Conservation (phyloP, 2,329 filamentous ascomycete species). For the Hypoxylon sp. region DNA sequence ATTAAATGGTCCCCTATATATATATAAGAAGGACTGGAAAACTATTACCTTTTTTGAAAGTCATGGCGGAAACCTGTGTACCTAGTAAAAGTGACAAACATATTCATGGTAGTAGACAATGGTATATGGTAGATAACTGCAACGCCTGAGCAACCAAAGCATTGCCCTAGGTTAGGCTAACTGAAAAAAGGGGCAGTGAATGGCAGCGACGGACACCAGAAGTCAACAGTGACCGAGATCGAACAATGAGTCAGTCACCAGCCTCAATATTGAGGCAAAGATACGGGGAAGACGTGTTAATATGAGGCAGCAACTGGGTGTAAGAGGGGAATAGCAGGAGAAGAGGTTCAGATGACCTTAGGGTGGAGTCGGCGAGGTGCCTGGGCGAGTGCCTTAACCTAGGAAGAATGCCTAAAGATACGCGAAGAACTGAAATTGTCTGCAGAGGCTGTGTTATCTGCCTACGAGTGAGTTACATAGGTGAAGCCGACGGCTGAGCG, state of each 20-base stretch:
- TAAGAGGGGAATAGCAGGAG: conserved; percentile 7
- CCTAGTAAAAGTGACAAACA: conserved; percentile 30
- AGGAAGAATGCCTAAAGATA: conserved; percentile 3
- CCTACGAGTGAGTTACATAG: background rate
- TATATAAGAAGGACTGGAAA: conserved; percentile 4
- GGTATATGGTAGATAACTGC: conserved; percentile 5
- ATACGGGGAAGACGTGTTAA: conserved; percentile 12
- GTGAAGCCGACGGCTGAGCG: background rate
- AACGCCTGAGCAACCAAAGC: conserved; percentile 20
- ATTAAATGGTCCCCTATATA: conserved; percentile 17
- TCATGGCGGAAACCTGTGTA: conserved; percentile 15
- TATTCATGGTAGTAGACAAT: conserved; percentile 3
- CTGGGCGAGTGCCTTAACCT: conserved; percentile 2
- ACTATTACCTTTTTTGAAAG: conserved; percentile 18
- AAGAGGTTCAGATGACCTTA: conserved; percentile 25
- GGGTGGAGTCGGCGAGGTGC: conserved; percentile 18
- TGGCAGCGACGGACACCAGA: conserved; percentile 9
- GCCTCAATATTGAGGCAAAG: conserved; percentile 35
- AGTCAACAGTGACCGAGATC: conserved; percentile 24
- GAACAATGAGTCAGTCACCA: conserved; percentile 31
- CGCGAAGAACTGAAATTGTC: background rate
- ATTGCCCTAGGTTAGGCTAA: conserved; percentile 37
- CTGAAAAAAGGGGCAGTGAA: conserved; percentile 26
- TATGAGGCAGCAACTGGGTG: conserved; percentile 31
- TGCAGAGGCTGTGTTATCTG: background rate